Percentiles rank a stretch among this genome's conserved stretches.
Conservation (phyloP, 179 eudicot genomes). For the Amaranthus tricolor region DNA sequence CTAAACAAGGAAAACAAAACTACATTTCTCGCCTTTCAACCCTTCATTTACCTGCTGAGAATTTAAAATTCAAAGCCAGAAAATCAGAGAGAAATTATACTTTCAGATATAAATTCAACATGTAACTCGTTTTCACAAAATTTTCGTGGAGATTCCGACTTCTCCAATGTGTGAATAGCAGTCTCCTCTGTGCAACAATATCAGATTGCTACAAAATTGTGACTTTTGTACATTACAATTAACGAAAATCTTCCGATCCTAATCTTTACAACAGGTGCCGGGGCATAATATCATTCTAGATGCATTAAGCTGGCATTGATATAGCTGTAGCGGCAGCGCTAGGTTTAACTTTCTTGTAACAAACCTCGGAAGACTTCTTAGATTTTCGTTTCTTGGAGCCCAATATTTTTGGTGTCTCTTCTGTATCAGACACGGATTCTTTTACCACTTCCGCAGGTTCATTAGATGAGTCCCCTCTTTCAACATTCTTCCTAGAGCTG, state of each 20-base stretch:
- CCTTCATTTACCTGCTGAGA: too few relatives aligned
- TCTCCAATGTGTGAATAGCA: background rate
- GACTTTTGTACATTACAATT: conserved; percentile 13
- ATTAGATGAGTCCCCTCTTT: conserved; percentile 5
- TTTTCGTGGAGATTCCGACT: too few relatives aligned
- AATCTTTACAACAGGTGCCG: background rate
- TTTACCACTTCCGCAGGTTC: conserved; percentile 14
- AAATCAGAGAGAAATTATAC: too few relatives aligned
- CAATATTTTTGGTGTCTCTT: conserved; percentile 31
- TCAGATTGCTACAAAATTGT: conserved; percentile 21
- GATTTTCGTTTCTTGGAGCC: conserved; percentile 63
- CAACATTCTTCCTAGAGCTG: conserved; percentile 8
- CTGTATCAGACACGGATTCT: conserved; percentile 15
- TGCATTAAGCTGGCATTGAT: conserved; percentile 39
- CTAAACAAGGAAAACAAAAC: too few relatives aligned
- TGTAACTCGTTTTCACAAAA: too few relatives aligned
- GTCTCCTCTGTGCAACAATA: background rate
- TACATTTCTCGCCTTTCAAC: too few relatives aligned
- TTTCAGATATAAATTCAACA: too few relatives aligned
- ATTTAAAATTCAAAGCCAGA: too few relatives aligned
- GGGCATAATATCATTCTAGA: background rate
- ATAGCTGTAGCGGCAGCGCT: conserved; percentile 34
- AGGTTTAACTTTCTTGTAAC: conserved; percentile 41
- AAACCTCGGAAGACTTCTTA: conserved; percentile 40
- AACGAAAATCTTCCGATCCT: background rate